Conservation (phyloP, 192 early-diverging fungal species). For the Phlyctochytrium arcticum region DNA sequence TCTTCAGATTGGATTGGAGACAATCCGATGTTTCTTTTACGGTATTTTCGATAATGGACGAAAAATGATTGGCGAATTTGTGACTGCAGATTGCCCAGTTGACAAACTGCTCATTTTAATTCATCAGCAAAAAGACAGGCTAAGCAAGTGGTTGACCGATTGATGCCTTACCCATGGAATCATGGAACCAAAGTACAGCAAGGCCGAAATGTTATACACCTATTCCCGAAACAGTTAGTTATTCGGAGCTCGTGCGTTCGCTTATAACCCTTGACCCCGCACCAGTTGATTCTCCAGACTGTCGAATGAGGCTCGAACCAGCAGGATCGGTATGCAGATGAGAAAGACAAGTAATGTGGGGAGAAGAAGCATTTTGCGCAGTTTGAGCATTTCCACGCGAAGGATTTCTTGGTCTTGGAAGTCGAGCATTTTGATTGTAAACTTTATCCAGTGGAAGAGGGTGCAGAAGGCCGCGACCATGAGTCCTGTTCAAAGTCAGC, state of each 20-base stretch:
- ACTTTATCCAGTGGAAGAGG: constrained; percentile 17
- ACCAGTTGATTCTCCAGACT: neutral
- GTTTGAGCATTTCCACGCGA: neutral
- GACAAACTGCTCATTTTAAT: neutral
- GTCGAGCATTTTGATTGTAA: constrained; percentile 17
- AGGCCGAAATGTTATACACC: neutral
- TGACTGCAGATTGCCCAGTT: constrained; percentile 6
- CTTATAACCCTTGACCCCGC: neutral
- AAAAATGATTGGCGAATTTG: constrained; percentile 14
- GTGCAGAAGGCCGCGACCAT: constrained; percentile 6
- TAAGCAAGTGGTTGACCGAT: neutral
- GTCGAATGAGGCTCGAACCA: constrained; percentile 2
- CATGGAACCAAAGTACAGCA: constrained; percentile 15
- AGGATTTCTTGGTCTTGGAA: constrained; percentile 11
- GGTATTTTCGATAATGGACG: constrained; percentile 10
- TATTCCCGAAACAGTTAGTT: neutral
- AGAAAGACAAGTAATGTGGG: constrained; percentile 11
- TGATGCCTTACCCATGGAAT: constrained; percentile 3
- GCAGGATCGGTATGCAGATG: constrained; percentile 4
- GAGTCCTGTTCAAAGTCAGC: constrained; percentile 4
- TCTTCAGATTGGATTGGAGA: no score
- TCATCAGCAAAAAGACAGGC: neutral
- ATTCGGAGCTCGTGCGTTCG: neutral
- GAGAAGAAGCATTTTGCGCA: constrained; percentile 11
- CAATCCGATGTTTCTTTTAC: constrained; percentile 2